These are phyloP conservation scores for Fusarium abutilonis DNA, from an alignment of 2,329 filamentous ascomycete genomes.

Conservation along the genomic window DNA sequence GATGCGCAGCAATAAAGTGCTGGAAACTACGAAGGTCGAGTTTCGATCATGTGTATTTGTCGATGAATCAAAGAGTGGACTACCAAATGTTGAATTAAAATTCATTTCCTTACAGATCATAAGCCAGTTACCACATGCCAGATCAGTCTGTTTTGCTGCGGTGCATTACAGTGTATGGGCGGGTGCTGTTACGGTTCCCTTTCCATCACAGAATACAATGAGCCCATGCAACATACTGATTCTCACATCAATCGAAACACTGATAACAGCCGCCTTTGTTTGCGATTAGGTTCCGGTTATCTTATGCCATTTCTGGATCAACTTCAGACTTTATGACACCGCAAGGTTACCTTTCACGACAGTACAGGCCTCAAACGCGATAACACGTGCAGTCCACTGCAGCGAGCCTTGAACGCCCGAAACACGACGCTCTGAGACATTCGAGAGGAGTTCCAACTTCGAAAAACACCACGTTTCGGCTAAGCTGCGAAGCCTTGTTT, in stretches of 20 bases:
- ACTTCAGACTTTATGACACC: constrained; percentile 3
- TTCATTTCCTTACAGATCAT: not conserved
- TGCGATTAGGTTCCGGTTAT: no score
- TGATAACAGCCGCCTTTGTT: not conserved
- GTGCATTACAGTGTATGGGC: not conserved
- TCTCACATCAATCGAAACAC: not conserved
- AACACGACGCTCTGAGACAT: constrained; percentile 23
- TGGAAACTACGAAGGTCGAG: constrained; percentile 36
- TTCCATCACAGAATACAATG: not conserved
- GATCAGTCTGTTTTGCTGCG: not conserved
- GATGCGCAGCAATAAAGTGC: constrained; percentile 51
- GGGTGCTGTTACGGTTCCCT: not conserved
- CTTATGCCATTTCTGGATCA: not conserved
- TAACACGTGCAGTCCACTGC: constrained; percentile 8
- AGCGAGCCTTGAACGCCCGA: constrained; percentile 15
- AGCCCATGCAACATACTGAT: not conserved
- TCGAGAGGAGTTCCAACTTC: not conserved
- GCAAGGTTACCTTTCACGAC: constrained; percentile 1
- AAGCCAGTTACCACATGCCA: not conserved
- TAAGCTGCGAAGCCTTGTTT: constrained; percentile 25
- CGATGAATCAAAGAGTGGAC: constrained; percentile 45
- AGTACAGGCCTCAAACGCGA: not conserved
- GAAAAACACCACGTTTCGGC: constrained; percentile 13
- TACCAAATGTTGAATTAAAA: constrained; percentile 31
- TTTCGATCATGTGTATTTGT: constrained; percentile 47